phyloP scores from a whole-genome alignment of 768 basidiomycete species.

The Suillus alpinus region DNA sequence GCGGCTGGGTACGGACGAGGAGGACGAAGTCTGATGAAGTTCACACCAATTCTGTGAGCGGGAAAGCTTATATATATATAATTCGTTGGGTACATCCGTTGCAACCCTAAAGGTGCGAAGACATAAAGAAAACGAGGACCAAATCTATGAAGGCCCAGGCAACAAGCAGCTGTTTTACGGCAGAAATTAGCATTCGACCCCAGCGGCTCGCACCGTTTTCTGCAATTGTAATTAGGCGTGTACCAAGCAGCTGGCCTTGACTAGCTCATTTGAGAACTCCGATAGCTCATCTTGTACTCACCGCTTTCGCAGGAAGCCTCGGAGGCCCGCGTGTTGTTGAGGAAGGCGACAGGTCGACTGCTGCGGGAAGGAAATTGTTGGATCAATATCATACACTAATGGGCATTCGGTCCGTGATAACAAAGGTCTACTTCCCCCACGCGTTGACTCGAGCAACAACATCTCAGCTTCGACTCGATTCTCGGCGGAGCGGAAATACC shows the following conservation, averaged over 20 bases:
- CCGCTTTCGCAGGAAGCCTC: constrained; percentile 13
- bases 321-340: constrained; percentile 14
- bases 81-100: constrained; percentile 5
- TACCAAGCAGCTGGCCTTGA: constrained; percentile 1
- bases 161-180: constrained; percentile 10
- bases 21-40: constrained; percentile 6
- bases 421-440: constrained; percentile 9
- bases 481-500: constrained; percentile 27
- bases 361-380: constrained; percentile 5
- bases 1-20: constrained; percentile 3
- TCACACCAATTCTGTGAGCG: constrained; percentile 5
- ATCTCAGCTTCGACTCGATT: constrained; percentile 4
- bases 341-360: neutral
- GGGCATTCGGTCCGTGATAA: constrained; percentile 7
- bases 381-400: constrained; percentile 25
- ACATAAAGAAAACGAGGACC: constrained; percentile 15
- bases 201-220: constrained; percentile 17
- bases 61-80: constrained; percentile 22
- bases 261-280: constrained; percentile 6
- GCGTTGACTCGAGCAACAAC: constrained; percentile 4
- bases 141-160: constrained; percentile 19
- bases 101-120: constrained; percentile 14
- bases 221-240: neutral
- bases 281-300: constrained; percentile 15
- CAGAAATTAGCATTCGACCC: constrained; percentile 24